phyloP scores from a whole-genome alignment of 2,329 filamentous ascomycete genomes.

The Triangularia verruculosa region DNA sequence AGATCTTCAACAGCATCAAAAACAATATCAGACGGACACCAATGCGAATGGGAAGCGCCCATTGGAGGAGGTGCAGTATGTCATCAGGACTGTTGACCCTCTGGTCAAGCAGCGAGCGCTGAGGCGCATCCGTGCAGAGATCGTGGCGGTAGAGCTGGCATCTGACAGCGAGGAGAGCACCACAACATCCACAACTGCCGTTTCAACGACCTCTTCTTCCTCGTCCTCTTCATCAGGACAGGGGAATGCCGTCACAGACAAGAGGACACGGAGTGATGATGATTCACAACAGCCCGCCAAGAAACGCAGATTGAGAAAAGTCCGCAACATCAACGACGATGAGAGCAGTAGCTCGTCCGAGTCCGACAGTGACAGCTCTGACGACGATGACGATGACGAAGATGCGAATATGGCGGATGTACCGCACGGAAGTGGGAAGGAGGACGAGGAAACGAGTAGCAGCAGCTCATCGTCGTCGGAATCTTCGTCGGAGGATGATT shows the following conservation, averaged over 20 bases:
- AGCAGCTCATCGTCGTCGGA: constrained; percentile 31
- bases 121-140: constrained; percentile 62
- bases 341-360: constrained; percentile 40
- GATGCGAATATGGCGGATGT: constrained; percentile 28
- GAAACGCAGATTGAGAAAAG: constrained; percentile 50
- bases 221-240: constrained; percentile 24
- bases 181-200: constrained; percentile 27
- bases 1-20: constrained; percentile 30
- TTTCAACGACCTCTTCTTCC: constrained; percentile 30
- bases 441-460: constrained; percentile 22
- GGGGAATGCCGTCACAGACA: constrained; percentile 1
- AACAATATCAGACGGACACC: constrained; percentile 24
- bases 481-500: constrained; percentile 23
- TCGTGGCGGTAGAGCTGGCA: constrained; percentile 51
- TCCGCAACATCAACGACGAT: constrained; percentile 46
- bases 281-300: constrained; percentile 44
- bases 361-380: constrained; percentile 28
- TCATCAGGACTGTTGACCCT: constrained; percentile 48
- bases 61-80: constrained; percentile 53
- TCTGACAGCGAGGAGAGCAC: constrained; percentile 45
- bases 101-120: constrained; percentile 54
- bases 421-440: constrained; percentile 7
- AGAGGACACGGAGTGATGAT: constrained; percentile 43
- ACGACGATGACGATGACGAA: constrained; percentile 23
- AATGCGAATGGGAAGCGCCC: constrained; percentile 46